Base-by-base conservation (phyloP, 2,329 filamentous ascomycete species). In the Colletotrichum tabaci region DNA sequence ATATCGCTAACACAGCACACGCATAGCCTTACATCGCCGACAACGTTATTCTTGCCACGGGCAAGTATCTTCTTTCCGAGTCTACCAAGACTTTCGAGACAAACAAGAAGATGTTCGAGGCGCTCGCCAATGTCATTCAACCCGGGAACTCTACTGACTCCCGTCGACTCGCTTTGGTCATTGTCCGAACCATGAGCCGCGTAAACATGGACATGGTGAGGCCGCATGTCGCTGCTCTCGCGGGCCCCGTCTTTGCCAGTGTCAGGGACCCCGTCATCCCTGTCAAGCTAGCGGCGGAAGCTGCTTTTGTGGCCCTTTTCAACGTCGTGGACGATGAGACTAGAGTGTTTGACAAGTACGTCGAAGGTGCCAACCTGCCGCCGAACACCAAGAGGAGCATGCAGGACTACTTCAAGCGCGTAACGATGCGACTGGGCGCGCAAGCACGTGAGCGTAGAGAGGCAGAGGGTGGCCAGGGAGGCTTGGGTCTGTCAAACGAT, bases 351-450 rank as follows among this genome's bases (percentile, higher is more conserved):
- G 95, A 98, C 77, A 95, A 95, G 83, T 98, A 95, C 82, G 91
- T 98, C 85, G 87, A 91, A 1, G 90, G 89, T 7, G 88, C 89
- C 61, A 89, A 90, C 3, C 82, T 98, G 71, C 87, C 91, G 10
- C 83, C 93, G 0, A 92, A 90, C 50, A 91, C 91, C 21, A 96
- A 97, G 87, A 89, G 96, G 76, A 95, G 92, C 80, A 98, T 99
- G 93, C 89, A 92, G 71, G 96, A 99, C 81, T 99, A 99, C 84
- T 98, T 98, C 85, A 98, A 98, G 87, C 88, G 96, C 52, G 94
- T 99, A 74, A 94, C 94, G 1, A 82, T 96, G 77, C 90, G 95
- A 76, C 84, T 98, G 23, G 96, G 93, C n/a, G 89, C 86, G 21
- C 96, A 98, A 81, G 95, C 94, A 2, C 89, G 94, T 73, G 96